A percentile compares a stretch with the other conserved stretches of the same genome.
These are phyloP conservation scores for Penicillium occitanis DNA, from an alignment of 2,329 filamentous ascomycete genomes.

Conservation along the genomic window DNA sequence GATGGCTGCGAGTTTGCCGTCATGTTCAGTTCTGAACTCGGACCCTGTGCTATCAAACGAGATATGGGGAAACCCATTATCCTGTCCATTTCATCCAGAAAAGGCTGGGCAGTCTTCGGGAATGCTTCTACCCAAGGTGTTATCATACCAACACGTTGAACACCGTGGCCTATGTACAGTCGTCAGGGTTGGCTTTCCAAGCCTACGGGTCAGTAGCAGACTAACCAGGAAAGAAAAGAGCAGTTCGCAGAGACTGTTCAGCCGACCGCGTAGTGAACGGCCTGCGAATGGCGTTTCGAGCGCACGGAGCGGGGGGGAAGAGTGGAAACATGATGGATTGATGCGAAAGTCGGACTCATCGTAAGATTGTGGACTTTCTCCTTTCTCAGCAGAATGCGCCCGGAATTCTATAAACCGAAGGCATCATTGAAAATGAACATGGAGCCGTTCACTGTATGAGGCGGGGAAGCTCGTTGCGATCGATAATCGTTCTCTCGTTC, in stretches of 20 bases:
- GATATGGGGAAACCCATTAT: constrained; percentile 74
- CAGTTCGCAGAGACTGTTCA: constrained; percentile 37
- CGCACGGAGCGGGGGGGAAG: constrained; percentile 1
- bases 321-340: constrained; percentile 12
- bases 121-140: constrained; percentile 84
- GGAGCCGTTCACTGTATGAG: not conserved
- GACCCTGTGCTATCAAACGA: constrained; percentile 73
- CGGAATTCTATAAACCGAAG: not conserved
- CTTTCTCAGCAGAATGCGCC: not conserved
- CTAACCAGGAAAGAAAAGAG: constrained; percentile 51
- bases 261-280: constrained; percentile 7
- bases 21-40: constrained; percentile 71
- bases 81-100: constrained; percentile 82
- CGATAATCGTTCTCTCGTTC: not conserved
- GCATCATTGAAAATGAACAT: not conserved
- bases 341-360: constrained; percentile 5
- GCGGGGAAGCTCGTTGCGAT: not conserved
- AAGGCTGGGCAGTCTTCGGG: constrained; percentile 70
- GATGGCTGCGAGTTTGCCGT: constrained; percentile 91
- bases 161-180: constrained; percentile 69
- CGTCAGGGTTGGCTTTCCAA: constrained; percentile 4
- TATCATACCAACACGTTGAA: constrained; percentile 86
- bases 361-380: not conserved
- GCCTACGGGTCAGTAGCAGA: not conserved
- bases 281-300: constrained; percentile 14